Evolutionary conservation across 148 eudicot genomes (phyloP).

Genomic region (Hydrangea macrophylla): DNA sequence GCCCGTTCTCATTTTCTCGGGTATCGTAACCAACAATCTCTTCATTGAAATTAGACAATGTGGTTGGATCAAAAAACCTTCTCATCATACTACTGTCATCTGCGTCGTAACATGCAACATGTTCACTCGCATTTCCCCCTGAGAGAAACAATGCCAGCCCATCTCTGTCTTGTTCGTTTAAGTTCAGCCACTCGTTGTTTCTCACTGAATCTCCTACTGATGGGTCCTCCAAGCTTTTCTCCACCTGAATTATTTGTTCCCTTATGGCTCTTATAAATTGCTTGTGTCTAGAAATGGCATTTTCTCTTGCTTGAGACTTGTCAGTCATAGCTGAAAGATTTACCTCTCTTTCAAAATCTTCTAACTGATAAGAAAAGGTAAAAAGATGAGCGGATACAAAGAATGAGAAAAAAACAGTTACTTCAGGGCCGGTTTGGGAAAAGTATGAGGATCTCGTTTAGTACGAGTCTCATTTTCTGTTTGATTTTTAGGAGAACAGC

Average conservation of each 20-base stretch:
- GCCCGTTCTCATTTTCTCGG: conserved; percentile 14
- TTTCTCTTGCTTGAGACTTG: conserved; percentile 28
- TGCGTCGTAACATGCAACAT: conserved; percentile 1
- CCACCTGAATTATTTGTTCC: conserved; percentile 29
- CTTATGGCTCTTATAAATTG: conserved; percentile 34
- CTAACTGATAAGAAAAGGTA: conserved; percentile 17
- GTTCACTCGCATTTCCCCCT: conserved; percentile 22
- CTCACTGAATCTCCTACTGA: conserved; percentile 17
- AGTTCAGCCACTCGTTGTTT: conserved; percentile 12
- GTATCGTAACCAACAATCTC: conserved; percentile 25
- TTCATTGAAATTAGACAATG: conserved; percentile 17
- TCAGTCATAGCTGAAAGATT: conserved; percentile 23
- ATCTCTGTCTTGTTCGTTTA: conserved; percentile 32
- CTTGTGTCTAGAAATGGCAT: conserved; percentile 27
- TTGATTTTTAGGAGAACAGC: no score
- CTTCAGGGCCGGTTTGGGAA: no score
- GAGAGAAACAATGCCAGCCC: conserved; percentile 35
- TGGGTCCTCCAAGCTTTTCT: conserved; percentile 19
- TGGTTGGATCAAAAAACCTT: conserved; percentile 30
- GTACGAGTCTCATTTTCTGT: no score
- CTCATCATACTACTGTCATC: conserved; percentile 27
- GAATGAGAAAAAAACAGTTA: background rate
- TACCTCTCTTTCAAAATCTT: conserved; percentile 42
- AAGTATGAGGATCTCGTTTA: no score
- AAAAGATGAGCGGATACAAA: conserved; percentile 9